Base-by-base conservation (phyloP, 2,329 filamentous ascomycete species). In the Apiospora kogelbergensis region DNA sequence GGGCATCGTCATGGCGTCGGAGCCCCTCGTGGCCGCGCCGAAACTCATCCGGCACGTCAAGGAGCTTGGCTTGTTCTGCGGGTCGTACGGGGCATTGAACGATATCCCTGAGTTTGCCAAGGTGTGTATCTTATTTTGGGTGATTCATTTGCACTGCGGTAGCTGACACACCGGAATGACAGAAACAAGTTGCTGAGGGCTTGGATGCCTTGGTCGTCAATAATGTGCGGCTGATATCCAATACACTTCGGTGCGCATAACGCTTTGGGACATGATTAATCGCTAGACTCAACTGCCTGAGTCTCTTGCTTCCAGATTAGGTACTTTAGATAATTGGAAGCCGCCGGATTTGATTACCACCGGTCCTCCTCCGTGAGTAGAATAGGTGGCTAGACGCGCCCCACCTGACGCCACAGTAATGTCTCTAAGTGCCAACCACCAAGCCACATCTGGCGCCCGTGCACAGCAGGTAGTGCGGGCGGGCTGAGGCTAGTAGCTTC, bases 1-100 rank as follows among this genome's bases (percentile, higher is more conserved):
- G 7, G 81, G 81, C 0, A 68, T 83, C 40, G 78, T 82, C 22
- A 72, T 81, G 22, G 76, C 76, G 1, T 78, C 77, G 6, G 78
- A 83, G 63, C 69, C 77, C 53, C 71, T 82, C n/a, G 63, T 82
- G 9, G 69, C 69, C 0, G 69, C 69, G 2, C 69, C 69, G 0
- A 67, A 46, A 24, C 65, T 70, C 1, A 65, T 70, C 33, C 11
- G 46, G 30, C 57, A 67, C 40, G 67, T 70, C 26, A 66, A 63
- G 42, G 60, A 67, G 3, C 65, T 48, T 0, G 69, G 67, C 7
- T 30, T 70, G 17, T 65, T 65, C 37, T 68, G 67, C 13, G 69
- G 65, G 7, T 68, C 67, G 44, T 70, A 70, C n/a, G 67, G 69
- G 6, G 65, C 67, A 1, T 41, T 70, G 53, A 70, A 70, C 30